Evolutionary conservation across 306 rosid genomes (phyloP).

Genomic region (Trifolium repens): DNA sequence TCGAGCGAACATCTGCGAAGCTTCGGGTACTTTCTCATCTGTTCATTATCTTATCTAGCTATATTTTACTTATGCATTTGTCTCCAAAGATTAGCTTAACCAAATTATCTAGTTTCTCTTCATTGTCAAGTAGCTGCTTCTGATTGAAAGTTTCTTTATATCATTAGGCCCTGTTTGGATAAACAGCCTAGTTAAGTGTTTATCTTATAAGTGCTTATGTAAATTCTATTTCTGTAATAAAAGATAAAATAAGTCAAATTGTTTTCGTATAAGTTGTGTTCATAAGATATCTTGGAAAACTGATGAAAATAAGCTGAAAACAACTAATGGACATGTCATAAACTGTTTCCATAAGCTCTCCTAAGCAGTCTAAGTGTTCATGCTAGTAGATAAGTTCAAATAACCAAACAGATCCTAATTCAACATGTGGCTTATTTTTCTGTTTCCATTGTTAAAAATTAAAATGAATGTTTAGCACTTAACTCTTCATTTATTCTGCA

Average conservation of each 20-base stretch:
- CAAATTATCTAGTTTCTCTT: constrained; percentile 13
- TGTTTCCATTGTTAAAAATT: constrained; percentile 12
- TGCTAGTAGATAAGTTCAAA: not conserved
- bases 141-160: constrained; percentile 11
- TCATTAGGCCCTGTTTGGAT: constrained; percentile 1
- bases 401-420: not conserved
- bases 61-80: constrained; percentile 13
- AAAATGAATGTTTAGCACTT: constrained; percentile 1
- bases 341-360: not conserved
- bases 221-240: not conserved
- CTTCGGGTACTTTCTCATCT: constrained; percentile 61
- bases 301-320: not conserved
- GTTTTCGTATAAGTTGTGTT: not conserved
- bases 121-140: constrained; percentile 21
- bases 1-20: constrained; percentile 63
- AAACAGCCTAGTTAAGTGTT: not conserved
- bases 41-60: constrained; percentile 30
- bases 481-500: constrained; percentile 42
- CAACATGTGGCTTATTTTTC: constrained; percentile 32
- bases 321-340: not conserved
- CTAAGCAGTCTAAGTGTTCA: not conserved
- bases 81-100: not conserved
- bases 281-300: not conserved
- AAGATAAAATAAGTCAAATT: not conserved
- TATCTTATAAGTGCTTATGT: not conserved